A percentile compares a stretch with the other conserved stretches of the same genome.
These are phyloP conservation scores for Nannochloropsis gaditana DNA, from an alignment of 108 stramenopile species.

Conservation along the genomic window DNA sequence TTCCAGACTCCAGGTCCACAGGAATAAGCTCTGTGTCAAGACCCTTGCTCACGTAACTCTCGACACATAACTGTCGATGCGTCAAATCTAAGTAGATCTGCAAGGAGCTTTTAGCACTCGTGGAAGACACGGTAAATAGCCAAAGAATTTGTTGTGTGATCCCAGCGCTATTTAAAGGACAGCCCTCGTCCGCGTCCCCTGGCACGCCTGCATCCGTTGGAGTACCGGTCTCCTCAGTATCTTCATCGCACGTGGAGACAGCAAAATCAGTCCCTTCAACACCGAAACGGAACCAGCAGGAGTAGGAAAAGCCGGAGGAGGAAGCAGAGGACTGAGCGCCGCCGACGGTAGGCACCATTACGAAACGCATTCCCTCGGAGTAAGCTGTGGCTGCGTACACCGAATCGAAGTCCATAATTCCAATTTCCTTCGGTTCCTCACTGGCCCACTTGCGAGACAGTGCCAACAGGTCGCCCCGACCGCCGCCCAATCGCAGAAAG, in stretches of 20 bases:
- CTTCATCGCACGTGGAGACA: not conserved
- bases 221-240: not conserved
- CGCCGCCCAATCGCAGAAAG: constrained; percentile 9
- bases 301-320: not conserved
- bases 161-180: not conserved
- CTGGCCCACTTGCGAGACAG: constrained; percentile 2
- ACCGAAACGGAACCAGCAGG: not conserved
- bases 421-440: constrained; percentile 18
- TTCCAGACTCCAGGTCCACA: not conserved
- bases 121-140: constrained; percentile 37
- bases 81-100: constrained; percentile 20
- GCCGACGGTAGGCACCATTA: not conserved
- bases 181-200: not conserved
- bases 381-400: not conserved
- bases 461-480: not conserved
- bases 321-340: not conserved
- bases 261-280: not conserved
- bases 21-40: not conserved
- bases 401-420: constrained; percentile 17
- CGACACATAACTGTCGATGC: not conserved
- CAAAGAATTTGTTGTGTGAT: constrained; percentile 26
- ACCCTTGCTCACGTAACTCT: constrained; percentile 2
- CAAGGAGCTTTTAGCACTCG: not conserved
- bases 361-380: constrained; percentile 3
- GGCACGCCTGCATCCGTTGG: not conserved